Evolutionary conservation across 1,284 basidiomycete genomes (phyloP).

Genomic region (Pseudozyma tsukubaensis): DNA sequence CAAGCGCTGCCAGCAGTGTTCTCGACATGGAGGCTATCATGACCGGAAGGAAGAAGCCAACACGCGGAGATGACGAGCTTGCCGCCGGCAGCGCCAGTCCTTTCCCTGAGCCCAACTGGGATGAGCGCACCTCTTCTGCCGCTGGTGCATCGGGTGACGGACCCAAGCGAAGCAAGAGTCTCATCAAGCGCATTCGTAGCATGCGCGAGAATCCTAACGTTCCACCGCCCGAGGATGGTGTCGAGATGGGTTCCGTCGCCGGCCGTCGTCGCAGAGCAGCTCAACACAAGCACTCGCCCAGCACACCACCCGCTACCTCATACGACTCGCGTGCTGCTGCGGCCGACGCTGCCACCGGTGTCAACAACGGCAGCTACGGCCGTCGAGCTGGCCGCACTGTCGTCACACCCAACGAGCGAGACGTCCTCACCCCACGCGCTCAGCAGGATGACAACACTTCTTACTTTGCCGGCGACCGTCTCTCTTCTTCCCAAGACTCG

Average conservation of each 20-base stretch:
- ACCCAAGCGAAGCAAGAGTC: constrained; percentile 59
- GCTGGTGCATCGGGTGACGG: constrained; percentile 17
- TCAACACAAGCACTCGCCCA: constrained; percentile 54
- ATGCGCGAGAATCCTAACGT: constrained; percentile 61
- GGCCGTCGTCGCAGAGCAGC: constrained; percentile 30
- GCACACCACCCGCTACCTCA: constrained; percentile 36
- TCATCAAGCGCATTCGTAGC: constrained; percentile 61
- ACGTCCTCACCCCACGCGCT: constrained; percentile 34
- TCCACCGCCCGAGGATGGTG: constrained; percentile 51
- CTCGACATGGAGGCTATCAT: constrained; percentile 65
- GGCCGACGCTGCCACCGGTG: constrained; percentile 28
- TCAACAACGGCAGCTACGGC: constrained; percentile 30
- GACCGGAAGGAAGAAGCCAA: constrained; percentile 54
- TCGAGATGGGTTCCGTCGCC: constrained; percentile 44
- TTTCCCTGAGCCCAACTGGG: constrained; percentile 57
- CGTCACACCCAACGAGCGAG: constrained; percentile 29
- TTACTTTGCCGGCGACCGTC: constrained; percentile 23
- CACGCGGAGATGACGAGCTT: constrained; percentile 21
- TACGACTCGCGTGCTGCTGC: constrained; percentile 38
- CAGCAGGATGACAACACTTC: constrained; percentile 16
- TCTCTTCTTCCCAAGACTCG: constrained; percentile 15
- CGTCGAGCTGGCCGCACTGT: constrained; percentile 20
- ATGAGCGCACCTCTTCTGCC: constrained; percentile 6
- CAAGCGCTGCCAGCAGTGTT: constrained; percentile 56
- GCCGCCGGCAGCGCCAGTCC: constrained; percentile 53